phyloP scores from a whole-genome alignment of 495 filamentous ascomycete genomes.

The Talaromyces ruber region DNA sequence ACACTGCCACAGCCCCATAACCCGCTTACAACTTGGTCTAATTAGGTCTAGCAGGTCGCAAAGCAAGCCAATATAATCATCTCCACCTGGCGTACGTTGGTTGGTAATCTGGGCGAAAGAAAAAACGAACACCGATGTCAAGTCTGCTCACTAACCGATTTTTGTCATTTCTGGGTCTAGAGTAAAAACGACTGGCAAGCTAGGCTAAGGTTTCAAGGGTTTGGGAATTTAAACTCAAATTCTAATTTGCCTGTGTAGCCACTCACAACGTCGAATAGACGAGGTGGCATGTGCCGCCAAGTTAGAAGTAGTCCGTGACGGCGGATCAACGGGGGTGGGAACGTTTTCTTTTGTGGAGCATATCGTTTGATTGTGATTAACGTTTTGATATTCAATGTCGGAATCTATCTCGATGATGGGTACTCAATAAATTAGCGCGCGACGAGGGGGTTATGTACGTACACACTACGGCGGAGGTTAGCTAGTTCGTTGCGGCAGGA shows the following conservation, averaged over 20 bases:
- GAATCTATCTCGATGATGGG: too few relatives aligned
- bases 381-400: background rate
- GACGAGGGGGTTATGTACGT: too few relatives aligned
- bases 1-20: background rate
- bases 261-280: background rate
- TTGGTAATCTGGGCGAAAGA: background rate
- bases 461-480: too few relatives aligned
- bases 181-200: background rate
- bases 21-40: background rate
- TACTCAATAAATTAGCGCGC: too few relatives aligned
- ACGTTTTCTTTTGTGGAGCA: background rate
- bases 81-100: background rate
- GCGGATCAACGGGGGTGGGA: background rate
- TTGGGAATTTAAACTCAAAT: background rate
- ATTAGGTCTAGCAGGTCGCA: background rate
- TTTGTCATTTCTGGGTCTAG: background rate
- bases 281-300: background rate
- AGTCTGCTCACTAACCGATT: background rate
- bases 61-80: background rate
- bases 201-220: background rate
- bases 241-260: background rate
- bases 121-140: background rate
- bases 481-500: background rate
- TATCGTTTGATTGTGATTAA: background rate
- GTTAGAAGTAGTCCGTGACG: background rate